These are phyloP conservation scores for Bipolaris sorokiniana DNA, from an alignment of 2,329 filamentous ascomycete genomes.

Conservation along the genomic window DNA sequence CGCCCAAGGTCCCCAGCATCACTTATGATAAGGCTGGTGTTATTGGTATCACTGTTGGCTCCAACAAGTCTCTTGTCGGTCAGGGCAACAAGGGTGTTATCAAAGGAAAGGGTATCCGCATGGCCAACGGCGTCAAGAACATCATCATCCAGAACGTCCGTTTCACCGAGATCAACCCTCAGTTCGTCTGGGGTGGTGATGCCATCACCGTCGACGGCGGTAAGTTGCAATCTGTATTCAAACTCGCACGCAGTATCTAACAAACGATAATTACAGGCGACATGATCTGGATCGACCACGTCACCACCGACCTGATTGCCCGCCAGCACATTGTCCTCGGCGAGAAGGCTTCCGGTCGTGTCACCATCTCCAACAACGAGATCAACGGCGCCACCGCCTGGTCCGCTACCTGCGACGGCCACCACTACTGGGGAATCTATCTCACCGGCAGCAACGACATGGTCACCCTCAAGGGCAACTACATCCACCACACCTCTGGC, in stretches of 20 bases:
- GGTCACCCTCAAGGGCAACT: slow-evolving; percentile 66
- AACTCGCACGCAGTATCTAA: neutral
- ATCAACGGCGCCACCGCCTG: slow-evolving; percentile 62
- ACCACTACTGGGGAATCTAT: slow-evolving; percentile 66
- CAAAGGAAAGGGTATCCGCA: slow-evolving; percentile 63
- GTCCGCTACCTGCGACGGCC: slow-evolving; percentile 64
- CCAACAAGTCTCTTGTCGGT: slow-evolving; percentile 65
- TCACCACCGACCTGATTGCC: slow-evolving; percentile 62
- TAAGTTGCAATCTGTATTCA: slow-evolving; percentile 23
- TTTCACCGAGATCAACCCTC: slow-evolving; percentile 53
- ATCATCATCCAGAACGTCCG: slow-evolving; percentile 57
- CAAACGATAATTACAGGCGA: slow-evolving; percentile 13
- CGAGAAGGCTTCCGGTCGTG: slow-evolving; percentile 58
- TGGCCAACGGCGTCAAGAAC: slow-evolving; percentile 53
- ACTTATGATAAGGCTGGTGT: slow-evolving; percentile 60
- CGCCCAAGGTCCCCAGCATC: slow-evolving; percentile 54
- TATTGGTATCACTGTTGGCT: slow-evolving; percentile 59
- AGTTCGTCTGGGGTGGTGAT: slow-evolving; percentile 48
- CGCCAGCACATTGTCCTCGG: slow-evolving; percentile 68
- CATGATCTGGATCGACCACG: slow-evolving; percentile 37
- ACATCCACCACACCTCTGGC: slow-evolving; percentile 64
- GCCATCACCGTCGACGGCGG: slow-evolving; percentile 41
- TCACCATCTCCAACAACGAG: slow-evolving; percentile 66
- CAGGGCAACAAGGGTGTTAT: slow-evolving; percentile 61
- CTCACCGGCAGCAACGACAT: slow-evolving; percentile 63